A percentile compares a stretch with the other conserved stretches of the same genome.
phyloP scores from a whole-genome alignment of 768 basidiomycete genomes.

The Agrocybe chaxingu region DNA sequence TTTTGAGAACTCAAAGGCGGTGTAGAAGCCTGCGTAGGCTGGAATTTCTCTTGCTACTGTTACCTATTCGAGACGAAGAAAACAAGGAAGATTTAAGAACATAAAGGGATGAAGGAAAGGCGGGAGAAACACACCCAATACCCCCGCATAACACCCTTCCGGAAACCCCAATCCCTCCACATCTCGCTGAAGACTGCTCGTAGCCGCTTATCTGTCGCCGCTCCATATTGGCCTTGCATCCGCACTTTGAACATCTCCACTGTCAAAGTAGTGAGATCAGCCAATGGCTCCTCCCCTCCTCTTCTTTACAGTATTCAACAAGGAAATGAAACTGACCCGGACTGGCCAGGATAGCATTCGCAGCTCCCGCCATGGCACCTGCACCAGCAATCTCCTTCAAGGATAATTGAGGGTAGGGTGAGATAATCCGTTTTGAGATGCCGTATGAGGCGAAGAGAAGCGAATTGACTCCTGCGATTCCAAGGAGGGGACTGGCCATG shows the following conservation, averaged over 20 bases:
- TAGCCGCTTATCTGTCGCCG: conserved; percentile 73
- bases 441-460: conserved; percentile 91
- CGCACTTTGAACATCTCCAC: conserved; percentile 99
- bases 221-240: conserved; percentile 96
- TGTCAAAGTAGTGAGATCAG: conserved; percentile 20
- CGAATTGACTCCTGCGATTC: conserved; percentile 95
- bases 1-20: conserved; percentile 89
- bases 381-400: conserved; percentile 79
- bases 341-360: conserved; percentile 86
- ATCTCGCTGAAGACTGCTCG: conserved; percentile 72
- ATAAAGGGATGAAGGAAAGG: not conserved
- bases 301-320: not conserved
- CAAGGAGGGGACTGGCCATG: conserved; percentile 87
- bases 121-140: conserved; percentile 70
- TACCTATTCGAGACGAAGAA: conserved; percentile 42
- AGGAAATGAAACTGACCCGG: conserved; percentile 53
- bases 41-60: conserved; percentile 94
- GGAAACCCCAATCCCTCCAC: conserved; percentile 85
- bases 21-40: conserved; percentile 76
- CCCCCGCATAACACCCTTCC: conserved; percentile 90
- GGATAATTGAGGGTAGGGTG: conserved; percentile 83
- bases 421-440: conserved; percentile 75
- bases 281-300: not conserved
- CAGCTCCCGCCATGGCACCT: conserved; percentile 90
- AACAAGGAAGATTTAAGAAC: not conserved